Evolutionary conservation across 1,139 yeast genomes (phyloP).

Genomic region (Scheffersomyces stambukii): DNA sequence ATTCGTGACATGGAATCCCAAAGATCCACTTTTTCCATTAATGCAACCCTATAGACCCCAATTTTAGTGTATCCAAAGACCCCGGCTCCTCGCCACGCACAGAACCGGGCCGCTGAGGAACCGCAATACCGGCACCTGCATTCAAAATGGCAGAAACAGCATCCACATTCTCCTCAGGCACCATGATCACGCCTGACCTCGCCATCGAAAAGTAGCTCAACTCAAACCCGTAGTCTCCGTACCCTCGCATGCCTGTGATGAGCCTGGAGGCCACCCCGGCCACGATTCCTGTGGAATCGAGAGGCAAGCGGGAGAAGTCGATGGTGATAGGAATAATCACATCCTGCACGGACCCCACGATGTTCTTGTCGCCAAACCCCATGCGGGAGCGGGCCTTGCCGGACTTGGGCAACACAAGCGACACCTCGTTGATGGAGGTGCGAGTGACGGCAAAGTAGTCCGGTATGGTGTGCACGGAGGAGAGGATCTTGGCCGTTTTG

Average conservation of each 20-base stretch:
- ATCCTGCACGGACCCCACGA: slow-evolving; percentile 58
- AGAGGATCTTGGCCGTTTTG: slow-evolving; percentile 29
- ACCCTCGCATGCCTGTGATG: slow-evolving; percentile 28
- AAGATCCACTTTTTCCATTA: no score
- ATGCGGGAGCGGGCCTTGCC: slow-evolving; percentile 27
- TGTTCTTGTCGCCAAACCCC: slow-evolving; percentile 39
- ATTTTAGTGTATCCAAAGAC: no score
- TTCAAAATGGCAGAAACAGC: slow-evolving; percentile 16
- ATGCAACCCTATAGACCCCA: no score
- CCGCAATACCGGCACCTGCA: not conserved
- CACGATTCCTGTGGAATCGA: slow-evolving; percentile 64
- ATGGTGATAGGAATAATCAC: slow-evolving; percentile 54
- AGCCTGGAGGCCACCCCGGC: slow-evolving; percentile 59
- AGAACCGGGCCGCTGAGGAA: no score
- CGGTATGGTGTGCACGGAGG: slow-evolving; percentile 29
- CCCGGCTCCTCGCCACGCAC: no score
- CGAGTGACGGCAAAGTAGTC: slow-evolving; percentile 57
- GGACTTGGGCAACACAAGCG: slow-evolving; percentile 50
- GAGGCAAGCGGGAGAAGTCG: slow-evolving; percentile 52
- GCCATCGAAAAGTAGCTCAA: slow-evolving; percentile 66
- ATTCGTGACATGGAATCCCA: no score
- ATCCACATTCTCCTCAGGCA: slow-evolving; percentile 50
- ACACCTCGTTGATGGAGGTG: slow-evolving; percentile 50
- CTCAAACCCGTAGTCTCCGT: slow-evolving; percentile 33
- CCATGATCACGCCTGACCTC: slow-evolving; percentile 54